Evolutionary conservation across 2,329 filamentous ascomycete genomes (phyloP).

Genomic region (Talaromyces rugulosus): DNA sequence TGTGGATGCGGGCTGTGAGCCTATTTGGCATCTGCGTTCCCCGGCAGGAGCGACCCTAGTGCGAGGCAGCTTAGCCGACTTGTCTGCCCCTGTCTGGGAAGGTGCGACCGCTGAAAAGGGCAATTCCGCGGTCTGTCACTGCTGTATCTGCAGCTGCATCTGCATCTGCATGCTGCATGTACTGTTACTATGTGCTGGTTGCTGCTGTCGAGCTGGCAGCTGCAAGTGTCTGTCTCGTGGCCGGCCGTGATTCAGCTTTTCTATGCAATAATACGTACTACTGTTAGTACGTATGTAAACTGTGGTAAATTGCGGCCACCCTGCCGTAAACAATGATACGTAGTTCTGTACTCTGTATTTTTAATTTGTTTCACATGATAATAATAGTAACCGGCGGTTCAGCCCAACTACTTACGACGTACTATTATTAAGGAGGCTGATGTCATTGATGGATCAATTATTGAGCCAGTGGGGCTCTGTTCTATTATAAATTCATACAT

Average conservation of each 20-base stretch:
- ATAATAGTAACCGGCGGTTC: background rate
- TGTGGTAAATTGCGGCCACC: background rate
- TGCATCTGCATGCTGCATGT: background rate
- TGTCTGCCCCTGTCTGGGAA: background rate
- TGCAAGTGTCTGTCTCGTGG: background rate
- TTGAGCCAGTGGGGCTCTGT: background rate
- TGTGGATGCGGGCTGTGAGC: background rate
- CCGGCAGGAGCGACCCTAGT: background rate
- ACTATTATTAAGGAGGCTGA: background rate
- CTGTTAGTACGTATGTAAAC: background rate
- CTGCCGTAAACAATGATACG: no score
- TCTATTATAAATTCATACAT: background rate
- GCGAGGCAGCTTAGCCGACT: background rate
- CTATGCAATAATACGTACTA: background rate
- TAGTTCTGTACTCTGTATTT: no score
- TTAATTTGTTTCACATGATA: background rate
- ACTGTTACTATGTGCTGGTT: no score
- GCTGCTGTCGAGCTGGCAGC: no score
- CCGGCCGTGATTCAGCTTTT: background rate
- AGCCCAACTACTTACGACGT: background rate
- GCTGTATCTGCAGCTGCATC: background rate
- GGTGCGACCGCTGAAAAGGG: background rate
- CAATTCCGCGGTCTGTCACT: background rate
- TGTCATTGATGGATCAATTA: background rate
- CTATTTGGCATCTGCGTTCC: background rate